Base-by-base conservation (phyloP, 345 rosid genomes). In the Aethionema arabicum region DNA sequence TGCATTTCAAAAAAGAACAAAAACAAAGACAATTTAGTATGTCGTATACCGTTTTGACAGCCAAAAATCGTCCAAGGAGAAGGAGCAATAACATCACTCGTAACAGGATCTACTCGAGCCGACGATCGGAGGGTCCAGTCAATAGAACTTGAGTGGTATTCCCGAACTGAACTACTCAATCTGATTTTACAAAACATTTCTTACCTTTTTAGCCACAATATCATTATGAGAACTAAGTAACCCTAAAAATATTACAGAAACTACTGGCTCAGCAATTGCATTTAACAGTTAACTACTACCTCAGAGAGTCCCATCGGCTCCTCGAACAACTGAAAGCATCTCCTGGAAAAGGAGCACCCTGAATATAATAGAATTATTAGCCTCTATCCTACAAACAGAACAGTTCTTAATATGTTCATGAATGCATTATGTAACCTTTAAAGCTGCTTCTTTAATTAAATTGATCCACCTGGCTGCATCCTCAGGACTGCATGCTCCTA, bases 381-480 rank as follows among this genome's bases (percentile, higher is more conserved):
- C 59, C 78, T 66, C 32, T 12, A 36, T 8, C 48, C 42, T 10
- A 21, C 32, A 38, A 50, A 14, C 10, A 65, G 14, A 44, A 27
- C 14, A 72, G 41, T 14, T 33, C 42, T 35, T 12, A 55, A 38
- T 14, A 41, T 46, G 46, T 53, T 15, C 59, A 47, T 37, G 51
- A n/a, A 40, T 42, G 65, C 52, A 11, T 31, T 66, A 48, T 38
- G 11, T 13, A 42, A 91, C 95, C 96, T 91, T 83, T 68, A 86
- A 64, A 64, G 95, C 91, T 41, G 84, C 79, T 64, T 88, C 89
- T 72, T 86, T 88, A 46, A 91, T 78, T 16, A 81, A 78, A 75
- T 79, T 92, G 66, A 91, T 91, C 98, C 98, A 91, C 76, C 78
- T 82, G 46, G 93, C 98, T 68, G 95, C 98, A 76, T 88, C 98